Percentiles rank a stretch among this genome's conserved stretches.
Evolutionary conservation across 257 asterid species (phyloP).

Genomic region (Ehretia macrophylla): DNA sequence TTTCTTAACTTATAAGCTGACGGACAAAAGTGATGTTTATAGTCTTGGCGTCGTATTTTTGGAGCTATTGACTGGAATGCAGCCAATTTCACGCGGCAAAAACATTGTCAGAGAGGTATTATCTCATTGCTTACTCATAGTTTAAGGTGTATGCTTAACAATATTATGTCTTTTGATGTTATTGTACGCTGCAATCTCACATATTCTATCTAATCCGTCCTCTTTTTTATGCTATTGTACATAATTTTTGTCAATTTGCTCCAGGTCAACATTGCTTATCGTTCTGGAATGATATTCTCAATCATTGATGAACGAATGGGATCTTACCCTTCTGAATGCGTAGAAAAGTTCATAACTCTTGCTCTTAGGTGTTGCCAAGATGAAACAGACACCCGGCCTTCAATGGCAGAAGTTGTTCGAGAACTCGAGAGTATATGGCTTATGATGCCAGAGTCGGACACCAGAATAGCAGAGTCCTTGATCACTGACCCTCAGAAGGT

Average conservation of each 20-base stretch:
- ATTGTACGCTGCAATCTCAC: not conserved
- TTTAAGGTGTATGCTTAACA: too few species aligned
- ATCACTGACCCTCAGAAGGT: constrained; percentile 22
- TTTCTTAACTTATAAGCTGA: constrained; percentile 82
- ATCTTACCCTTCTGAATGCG: constrained; percentile 62
- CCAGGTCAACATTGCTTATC: constrained; percentile 72
- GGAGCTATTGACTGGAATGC: constrained; percentile 89
- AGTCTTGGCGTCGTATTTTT: constrained; percentile 96
- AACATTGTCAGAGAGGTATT: constrained; percentile 96
- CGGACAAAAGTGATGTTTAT: constrained; percentile 95
- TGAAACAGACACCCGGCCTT: constrained; percentile 55
- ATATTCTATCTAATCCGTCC: not conserved
- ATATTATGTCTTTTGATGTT: too few species aligned
- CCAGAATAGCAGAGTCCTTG: constrained; percentile 27
- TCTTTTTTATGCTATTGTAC: not conserved
- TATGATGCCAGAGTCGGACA: constrained; percentile 59
- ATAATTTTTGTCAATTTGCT: not conserved
- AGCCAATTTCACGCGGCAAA: constrained; percentile 92
- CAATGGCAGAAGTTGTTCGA: constrained; percentile 67
- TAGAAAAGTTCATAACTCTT: constrained; percentile 52
- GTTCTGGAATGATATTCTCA: constrained; percentile 37
- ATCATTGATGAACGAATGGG: constrained; percentile 75
- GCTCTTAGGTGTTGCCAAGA: constrained; percentile 73
- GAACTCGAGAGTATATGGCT: constrained; percentile 58
- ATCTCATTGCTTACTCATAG: not conserved